Evolutionary conservation across 2,329 filamentous ascomycete genomes (phyloP), one percentile per base, ranked within the genome.

Genomic region (Mycocentrospora acerina): DNA sequence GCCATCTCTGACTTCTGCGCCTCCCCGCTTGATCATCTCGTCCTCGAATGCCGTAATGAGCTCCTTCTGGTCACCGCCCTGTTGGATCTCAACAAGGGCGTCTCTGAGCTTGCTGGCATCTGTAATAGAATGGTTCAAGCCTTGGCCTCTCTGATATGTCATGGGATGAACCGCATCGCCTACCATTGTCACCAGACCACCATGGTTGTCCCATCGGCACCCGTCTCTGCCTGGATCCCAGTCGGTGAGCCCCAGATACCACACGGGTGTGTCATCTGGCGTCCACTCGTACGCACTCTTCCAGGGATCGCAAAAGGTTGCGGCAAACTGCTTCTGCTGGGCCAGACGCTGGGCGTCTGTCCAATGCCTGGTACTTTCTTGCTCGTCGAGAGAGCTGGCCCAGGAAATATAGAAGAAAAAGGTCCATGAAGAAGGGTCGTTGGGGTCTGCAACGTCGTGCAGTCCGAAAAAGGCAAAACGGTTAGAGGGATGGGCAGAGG

Each of bases 341-440:
- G 40, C 48, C 4, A 73, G 48, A 14, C 70, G 52, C 46, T 71
- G 55, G 2, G 53, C 64, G 28, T 62, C 48, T 4, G 63, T 60
- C 54, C 64, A 68, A 30, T 55, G 12, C 28, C 53, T 57, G 28
- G 68, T 69, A 24, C 55, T 53, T 8, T 64, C 63, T 43, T 75
- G 72, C 42, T 73, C 66, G 35, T 72, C 65, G 1, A 69, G 18
- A 24, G 52, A 60, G 8, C 55, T 64, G 13, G 36, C 46, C 69
- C 71, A 75, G 9, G 72, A 74, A 34, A 75, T 70, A 51, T 76
- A 76, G 57, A 71, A 74, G 54, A 71, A 71, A 46, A 74, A 74
- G 3, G 62, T 65, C 71, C 71, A 73, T 4, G 55, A 58, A 15
- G 69, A 67, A 2, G 71, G 71, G 8, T 64, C 50, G 13, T 65